Conservation (phyloP, 1,284 basidiomycete genomes). For the Ustilago curta region DNA sequence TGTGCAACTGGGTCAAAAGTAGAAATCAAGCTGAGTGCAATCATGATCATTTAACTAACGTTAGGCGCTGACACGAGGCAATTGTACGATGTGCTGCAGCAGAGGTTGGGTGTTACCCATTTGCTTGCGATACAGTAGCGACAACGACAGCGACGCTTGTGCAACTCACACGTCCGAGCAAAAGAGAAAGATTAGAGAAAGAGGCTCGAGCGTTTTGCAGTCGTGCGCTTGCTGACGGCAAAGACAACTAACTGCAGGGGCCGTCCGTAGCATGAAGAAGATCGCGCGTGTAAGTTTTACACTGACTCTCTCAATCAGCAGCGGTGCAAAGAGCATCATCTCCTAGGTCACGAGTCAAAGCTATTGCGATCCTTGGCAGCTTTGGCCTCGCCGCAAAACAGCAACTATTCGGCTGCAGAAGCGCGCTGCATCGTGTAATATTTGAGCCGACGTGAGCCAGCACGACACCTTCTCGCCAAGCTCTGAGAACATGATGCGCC, state of each 20-base stretch:
- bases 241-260: constrained; percentile 8
- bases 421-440: neutral
- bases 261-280: neutral
- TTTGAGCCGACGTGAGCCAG: neutral
- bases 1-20: neutral
- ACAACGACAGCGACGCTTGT: too few species aligned
- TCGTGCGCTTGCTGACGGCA: neutral
- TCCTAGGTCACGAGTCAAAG: constrained; percentile 3
- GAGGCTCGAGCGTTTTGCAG: too few species aligned
- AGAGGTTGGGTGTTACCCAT: too few species aligned
- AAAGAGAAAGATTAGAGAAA: too few species aligned
- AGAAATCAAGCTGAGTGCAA: neutral
- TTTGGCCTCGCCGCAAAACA: too few species aligned
- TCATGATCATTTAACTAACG: neutral
- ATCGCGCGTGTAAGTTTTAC: neutral
- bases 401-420: constrained; percentile 3
- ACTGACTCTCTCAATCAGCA: too few species aligned
- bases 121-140: too few species aligned
- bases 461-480: neutral
- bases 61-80: too few species aligned
- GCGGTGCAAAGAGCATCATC: neutral
- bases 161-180: too few species aligned
- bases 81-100: too few species aligned
- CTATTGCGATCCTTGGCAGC: too few species aligned
- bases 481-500: too few species aligned